Conservation (phyloP, 2,329 filamentous ascomycete genomes). For the Metarhizium sp. region DNA sequence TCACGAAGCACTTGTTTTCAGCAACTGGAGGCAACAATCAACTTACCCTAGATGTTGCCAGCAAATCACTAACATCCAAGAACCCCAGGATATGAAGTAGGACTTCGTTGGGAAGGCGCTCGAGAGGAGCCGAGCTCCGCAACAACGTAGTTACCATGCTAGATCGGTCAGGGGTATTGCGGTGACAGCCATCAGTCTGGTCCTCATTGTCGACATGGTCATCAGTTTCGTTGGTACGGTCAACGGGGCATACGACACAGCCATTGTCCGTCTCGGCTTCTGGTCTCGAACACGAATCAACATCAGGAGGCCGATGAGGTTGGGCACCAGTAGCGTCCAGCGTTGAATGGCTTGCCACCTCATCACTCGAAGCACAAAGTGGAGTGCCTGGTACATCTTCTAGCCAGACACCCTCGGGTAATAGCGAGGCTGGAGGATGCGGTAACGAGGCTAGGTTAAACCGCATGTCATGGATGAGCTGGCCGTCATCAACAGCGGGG, state of each 20-base stretch:
- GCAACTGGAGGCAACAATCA: background rate
- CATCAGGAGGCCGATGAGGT: background rate
- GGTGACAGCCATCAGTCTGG: background rate
- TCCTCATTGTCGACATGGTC: background rate
- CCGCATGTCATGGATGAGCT: background rate
- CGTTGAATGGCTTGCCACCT: slow-evolving; percentile 1
- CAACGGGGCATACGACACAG: background rate
- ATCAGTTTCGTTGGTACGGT: background rate
- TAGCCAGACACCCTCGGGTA: background rate
- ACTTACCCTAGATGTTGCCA: slow-evolving; percentile 47
- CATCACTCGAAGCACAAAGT: background rate
- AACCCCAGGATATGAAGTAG: slow-evolving; percentile 45
- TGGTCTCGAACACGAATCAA: background rate
- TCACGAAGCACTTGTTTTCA: background rate
- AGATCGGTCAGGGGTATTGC: background rate
- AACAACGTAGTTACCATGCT: background rate
- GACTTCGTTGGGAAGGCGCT: slow-evolving; percentile 45
- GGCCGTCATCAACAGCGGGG: background rate
- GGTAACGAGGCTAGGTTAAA: background rate
- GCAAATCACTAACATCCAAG: slow-evolving; percentile 47
- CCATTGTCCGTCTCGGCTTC: background rate
- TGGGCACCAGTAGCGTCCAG: slow-evolving; percentile 2
- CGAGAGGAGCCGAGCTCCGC: slow-evolving; percentile 15
- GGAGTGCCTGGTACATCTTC: slow-evolving; percentile 1
- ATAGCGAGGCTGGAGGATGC: background rate